phyloP scores from a whole-genome alignment of 345 rosid species.

The Turnera subulata region DNA sequence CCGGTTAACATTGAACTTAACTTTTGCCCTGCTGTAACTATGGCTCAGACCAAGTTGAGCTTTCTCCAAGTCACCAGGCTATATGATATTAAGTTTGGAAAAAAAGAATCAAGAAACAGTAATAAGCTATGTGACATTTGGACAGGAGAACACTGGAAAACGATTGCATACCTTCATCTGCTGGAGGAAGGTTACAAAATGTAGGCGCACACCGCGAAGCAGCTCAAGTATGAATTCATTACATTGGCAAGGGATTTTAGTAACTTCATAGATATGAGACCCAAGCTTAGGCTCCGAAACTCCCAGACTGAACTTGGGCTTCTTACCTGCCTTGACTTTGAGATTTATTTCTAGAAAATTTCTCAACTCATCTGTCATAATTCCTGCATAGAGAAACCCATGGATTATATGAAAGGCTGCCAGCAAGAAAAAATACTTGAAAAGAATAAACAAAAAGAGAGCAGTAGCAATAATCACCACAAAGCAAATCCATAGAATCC shows the following conservation, averaged over 20 bases:
- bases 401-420: background rate
- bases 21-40: constrained; percentile 95
- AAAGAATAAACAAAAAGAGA: too few species aligned
- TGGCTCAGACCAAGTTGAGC: constrained; percentile 95
- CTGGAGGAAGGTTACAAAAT: constrained; percentile 78
- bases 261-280: constrained; percentile 68
- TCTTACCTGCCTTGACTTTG: constrained; percentile 78
- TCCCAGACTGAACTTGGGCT: constrained; percentile 72
- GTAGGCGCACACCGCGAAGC: constrained; percentile 80
- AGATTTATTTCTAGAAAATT: constrained; percentile 82
- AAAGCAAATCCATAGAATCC: too few species aligned
- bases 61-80: constrained; percentile 90
- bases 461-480: too few species aligned
- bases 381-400: constrained; percentile 14
- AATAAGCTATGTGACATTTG: background rate
- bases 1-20: constrained; percentile 90
- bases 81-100: constrained; percentile 7
- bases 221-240: constrained; percentile 83
- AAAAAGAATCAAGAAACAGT: background rate
- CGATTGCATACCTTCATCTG: constrained; percentile 68
- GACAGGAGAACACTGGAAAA: too few species aligned
- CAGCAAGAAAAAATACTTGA: too few species aligned
- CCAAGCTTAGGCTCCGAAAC: constrained; percentile 86
- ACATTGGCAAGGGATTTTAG: constrained; percentile 81
- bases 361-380: constrained; percentile 86